phyloP scores from a whole-genome alignment of 495 filamentous ascomycete genomes.

The Penicillium longicatenatum region DNA sequence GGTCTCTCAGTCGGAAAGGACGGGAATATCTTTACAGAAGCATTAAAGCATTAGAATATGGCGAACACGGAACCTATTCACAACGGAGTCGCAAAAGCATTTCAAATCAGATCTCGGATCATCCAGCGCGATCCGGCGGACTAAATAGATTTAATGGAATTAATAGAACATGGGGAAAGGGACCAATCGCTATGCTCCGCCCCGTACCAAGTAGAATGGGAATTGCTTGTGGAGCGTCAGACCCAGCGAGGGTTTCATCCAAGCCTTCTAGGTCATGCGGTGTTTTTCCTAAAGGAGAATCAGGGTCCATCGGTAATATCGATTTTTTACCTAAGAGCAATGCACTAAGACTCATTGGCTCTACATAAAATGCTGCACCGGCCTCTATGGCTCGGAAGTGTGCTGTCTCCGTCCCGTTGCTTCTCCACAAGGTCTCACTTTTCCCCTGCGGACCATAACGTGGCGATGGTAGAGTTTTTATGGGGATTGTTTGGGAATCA shows the following conservation, averaged over 20 bases:
- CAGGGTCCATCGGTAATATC: conserved; percentile 9
- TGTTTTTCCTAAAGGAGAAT: conserved; percentile 19
- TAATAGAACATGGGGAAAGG: conserved; percentile 24
- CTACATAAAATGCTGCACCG: neutral
- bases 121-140: neutral
- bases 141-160: conserved; percentile 29
- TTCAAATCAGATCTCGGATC: neutral
- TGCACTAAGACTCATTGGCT: neutral
- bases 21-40: neutral
- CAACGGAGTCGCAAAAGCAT: neutral
- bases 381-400: neutral
- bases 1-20: neutral
- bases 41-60: neutral
- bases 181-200: neutral
- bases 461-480: neutral
- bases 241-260: conserved; percentile 22
- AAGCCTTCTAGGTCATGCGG: conserved; percentile 20
- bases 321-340: neutral
- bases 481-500: neutral
- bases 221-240: conserved; percentile 13
- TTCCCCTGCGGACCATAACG: neutral
- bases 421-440: conserved; percentile 7
- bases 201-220: neutral
- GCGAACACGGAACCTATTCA: neutral
- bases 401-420: neutral